Base-by-base conservation (phyloP, 495 filamentous ascomycete species). In the Neurospora pannonica region DNA sequence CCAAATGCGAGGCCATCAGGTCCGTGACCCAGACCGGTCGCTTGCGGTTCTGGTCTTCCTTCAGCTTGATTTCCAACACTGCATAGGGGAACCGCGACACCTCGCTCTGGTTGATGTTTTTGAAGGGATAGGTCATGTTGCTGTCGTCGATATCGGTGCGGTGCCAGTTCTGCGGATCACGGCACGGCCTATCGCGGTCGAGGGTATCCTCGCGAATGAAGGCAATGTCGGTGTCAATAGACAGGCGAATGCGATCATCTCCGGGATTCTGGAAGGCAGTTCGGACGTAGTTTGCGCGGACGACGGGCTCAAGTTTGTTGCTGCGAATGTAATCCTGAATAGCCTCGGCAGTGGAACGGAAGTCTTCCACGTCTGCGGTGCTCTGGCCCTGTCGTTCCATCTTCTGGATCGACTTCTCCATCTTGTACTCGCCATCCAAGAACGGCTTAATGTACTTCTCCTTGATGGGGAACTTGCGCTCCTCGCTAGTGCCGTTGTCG, bases 261-360 rank as follows among this genome's bases (percentile, higher is more conserved):
- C 93, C 91, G 17, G 96, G 96, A 67, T 98, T 97, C 79, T 99
- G 95, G 86, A 98, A 99, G 5, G 96, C 96, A 0, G 94, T 97
- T 48, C 97, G 92, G 15, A 90, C 94, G 80, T 98, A 98, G 82
- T 96, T 97, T 71, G 96, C 97, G 28, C 96, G 90, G 43, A 98
- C 83, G 73, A 97, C 88, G 7, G 96, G 96, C 81, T 95, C 88
- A 42, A 99, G 86, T 73, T 92, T 87, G 77, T 92, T 87, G 38
- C 92, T 88, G 76, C 89, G 88, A 79, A 97, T 90, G 77, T 96
- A 95, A 0, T 86, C 84, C 80, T 97, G 94, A 71, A 98, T 88
- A 71, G 91, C 90, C 67, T 91, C 85, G 17, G 96, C 93, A 13
- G 92, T 89, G 28, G 86, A 84, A 79, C 92, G 88, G 75, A 97